Evolutionary conservation across 768 basidiomycete genomes (phyloP).

Genomic region (Boletus edulis): DNA sequence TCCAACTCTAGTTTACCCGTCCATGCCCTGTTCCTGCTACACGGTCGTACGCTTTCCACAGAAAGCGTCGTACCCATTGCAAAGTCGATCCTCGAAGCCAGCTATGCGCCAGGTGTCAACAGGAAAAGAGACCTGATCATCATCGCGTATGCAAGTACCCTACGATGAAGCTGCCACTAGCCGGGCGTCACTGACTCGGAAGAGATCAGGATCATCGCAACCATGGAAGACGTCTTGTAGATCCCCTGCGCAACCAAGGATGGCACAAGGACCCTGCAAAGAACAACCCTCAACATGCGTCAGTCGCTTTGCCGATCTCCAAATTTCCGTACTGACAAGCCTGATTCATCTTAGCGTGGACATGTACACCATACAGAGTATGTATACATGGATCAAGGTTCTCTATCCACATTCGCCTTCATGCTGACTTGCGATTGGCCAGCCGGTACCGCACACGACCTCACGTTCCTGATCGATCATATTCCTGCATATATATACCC

Average conservation of each 20-base stretch:
- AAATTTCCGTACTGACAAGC: constrained; percentile 1
- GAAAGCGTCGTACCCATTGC: constrained; percentile 14
- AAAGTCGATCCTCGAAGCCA: constrained; percentile 20
- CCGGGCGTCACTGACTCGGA: background rate
- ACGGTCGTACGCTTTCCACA: constrained; percentile 22
- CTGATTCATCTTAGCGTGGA: constrained; percentile 17
- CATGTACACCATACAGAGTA: constrained; percentile 34
- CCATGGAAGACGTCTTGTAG: constrained; percentile 27
- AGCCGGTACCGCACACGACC: constrained; percentile 68
- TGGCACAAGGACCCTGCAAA: constrained; percentile 24
- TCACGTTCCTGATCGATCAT: constrained; percentile 80
- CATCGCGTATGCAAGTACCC: constrained; percentile 25
- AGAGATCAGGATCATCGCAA: constrained; percentile 31
- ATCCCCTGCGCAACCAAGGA: constrained; percentile 21
- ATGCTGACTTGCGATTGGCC: constrained; percentile 4
- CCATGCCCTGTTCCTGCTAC: constrained; percentile 28
- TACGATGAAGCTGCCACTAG: background rate
- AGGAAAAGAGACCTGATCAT: constrained; percentile 29
- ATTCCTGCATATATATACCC: constrained; percentile 76
- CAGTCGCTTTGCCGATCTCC: constrained; percentile 5
- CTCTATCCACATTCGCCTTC: background rate
- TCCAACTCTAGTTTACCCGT: constrained; percentile 20
- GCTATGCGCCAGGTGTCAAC: constrained; percentile 7
- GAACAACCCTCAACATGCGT: constrained; percentile 30
- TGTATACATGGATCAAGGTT: background rate